Evolutionary conservation across 2,329 filamentous ascomycete genomes (phyloP).

Genomic region (Penicillium fuscoglaucum): DNA sequence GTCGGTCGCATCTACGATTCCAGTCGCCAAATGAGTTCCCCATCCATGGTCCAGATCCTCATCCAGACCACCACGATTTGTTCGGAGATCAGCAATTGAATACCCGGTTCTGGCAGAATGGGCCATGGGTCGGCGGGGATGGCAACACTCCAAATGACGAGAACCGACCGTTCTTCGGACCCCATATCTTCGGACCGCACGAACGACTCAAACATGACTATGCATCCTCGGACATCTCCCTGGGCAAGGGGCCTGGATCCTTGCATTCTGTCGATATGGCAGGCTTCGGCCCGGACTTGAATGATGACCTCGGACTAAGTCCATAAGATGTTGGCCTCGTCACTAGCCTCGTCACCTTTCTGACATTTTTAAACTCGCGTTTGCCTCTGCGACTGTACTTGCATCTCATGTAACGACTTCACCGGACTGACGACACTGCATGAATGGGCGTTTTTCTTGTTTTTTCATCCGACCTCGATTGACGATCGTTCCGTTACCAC

Average conservation of each 20-base stretch:
- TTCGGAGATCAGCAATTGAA: slow-evolving; percentile 48
- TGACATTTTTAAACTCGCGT: slow-evolving; percentile 17
- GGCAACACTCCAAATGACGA: slow-evolving; percentile 46
- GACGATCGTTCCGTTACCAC: slow-evolving; percentile 23
- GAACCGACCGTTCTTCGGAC: slow-evolving; percentile 46
- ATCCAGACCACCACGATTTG: slow-evolving; percentile 46
- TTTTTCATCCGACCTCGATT: slow-evolving; percentile 20
- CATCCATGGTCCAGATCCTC: slow-evolving; percentile 36
- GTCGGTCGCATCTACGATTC: slow-evolving; percentile 44
- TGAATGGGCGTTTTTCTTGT: slow-evolving; percentile 42
- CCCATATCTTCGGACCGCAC: slow-evolving; percentile 40
- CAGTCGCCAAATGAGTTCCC: slow-evolving; percentile 45
- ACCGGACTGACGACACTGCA: slow-evolving; percentile 42
- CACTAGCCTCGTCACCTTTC: neutral
- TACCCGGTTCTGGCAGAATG: slow-evolving; percentile 47
- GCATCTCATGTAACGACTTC: slow-evolving; percentile 44
- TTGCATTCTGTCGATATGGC: slow-evolving; percentile 49
- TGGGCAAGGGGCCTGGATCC: slow-evolving; percentile 45
- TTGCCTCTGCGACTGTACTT: slow-evolving; percentile 32
- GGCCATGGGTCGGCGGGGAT: slow-evolving; percentile 45
- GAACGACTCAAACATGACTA: slow-evolving; percentile 47
- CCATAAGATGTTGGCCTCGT: slow-evolving; percentile 30
- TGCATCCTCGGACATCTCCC: slow-evolving; percentile 46
- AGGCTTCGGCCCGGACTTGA: slow-evolving; percentile 44
- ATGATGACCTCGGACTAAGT: slow-evolving; percentile 42